Evolutionary conservation across 768 basidiomycete species (phyloP).

Genomic region (Rhodotorula paludigena): DNA sequence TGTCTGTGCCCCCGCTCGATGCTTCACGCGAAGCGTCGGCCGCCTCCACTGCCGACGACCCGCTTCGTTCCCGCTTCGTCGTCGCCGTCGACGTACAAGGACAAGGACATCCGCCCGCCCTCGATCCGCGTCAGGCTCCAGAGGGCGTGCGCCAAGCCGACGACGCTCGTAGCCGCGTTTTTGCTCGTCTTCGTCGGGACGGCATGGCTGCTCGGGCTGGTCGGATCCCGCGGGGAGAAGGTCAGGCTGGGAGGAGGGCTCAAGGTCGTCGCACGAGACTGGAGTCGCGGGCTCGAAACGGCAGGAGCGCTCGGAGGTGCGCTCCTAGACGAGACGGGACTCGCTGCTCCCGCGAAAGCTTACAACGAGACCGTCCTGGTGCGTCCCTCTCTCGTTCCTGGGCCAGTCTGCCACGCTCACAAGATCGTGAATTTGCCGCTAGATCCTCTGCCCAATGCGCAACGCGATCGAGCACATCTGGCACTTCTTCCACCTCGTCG

Average conservation of each 20-base stretch:
- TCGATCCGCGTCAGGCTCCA: neutral
- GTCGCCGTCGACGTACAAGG: neutral
- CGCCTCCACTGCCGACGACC: neutral
- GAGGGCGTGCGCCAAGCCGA: neutral
- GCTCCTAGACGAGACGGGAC: neutral
- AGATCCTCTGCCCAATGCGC: constrained; percentile 31
- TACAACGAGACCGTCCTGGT: constrained; percentile 19
- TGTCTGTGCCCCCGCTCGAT: too few species aligned
- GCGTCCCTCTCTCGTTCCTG: neutral
- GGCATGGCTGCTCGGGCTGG: neutral
- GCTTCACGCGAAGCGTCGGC: neutral
- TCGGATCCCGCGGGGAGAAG: neutral
- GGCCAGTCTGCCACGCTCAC: neutral
- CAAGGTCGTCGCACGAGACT: constrained; percentile 9
- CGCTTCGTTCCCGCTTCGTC: neutral
- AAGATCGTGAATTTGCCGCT: neutral
- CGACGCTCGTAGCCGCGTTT: neutral
- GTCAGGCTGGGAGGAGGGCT: neutral
- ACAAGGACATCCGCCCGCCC: neutral
- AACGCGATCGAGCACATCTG: constrained; percentile 35
- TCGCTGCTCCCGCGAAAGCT: neutral
- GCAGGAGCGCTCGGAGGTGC: neutral
- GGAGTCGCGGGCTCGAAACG: neutral
- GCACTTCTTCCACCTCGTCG: constrained; percentile 33
- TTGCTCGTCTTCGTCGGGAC: neutral